Base-by-base conservation (phyloP, 1,284 basidiomycete species). In the Sporisorium iseilematis-ciliati region DNA sequence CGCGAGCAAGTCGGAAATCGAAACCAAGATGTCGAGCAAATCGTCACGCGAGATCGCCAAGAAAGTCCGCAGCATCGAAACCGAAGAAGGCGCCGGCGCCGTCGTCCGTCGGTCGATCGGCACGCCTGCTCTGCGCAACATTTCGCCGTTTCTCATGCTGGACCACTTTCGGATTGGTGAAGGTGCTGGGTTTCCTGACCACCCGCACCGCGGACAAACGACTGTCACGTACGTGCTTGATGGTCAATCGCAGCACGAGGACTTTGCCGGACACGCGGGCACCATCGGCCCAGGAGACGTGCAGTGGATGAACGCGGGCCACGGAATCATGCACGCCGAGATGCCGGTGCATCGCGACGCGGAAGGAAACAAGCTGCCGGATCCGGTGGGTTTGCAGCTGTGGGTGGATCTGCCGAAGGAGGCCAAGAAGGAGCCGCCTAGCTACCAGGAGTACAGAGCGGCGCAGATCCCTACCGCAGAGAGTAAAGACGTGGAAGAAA, bases 361-460 rank as follows among this genome's bases (percentile, higher is more conserved):
- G n/a, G 72, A 87, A 2, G 79, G 80, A 7, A 74, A 76, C 42
- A 73, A 74, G 41, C 51, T 82, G 4, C 91, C 92, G 87, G 92
- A 84, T 89, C 94, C 80, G 82, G 89, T 82, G 31, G 95, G 94
- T 7, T 87, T 98, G 42, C 95, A 98, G 82, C 89, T 98, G 26
- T 97, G 95, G 96, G 88, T 97, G 49, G 95, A 97, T 86, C 88
- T 98, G 18, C 96, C 95, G 0, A 91, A 91, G 78, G 84, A 92
- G 86, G 89, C 90, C 85, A 98, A 97, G 86, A 92, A 95, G 89
- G 89, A 91, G 62, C 86, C 87, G 23, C 87, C 88, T 5, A 81
- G 79, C 14, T 89, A 89, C 82, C 88, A 89, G 73, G 88, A 89
- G 78, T 85, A 86, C 61, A 83, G 84, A 25, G 85, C 85, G 2